A percentile compares a stretch with the other conserved stretches of the same genome.
Evolutionary conservation across 208 protist genomes (phyloP).

Genomic region (Crithidia fasciculata): DNA sequence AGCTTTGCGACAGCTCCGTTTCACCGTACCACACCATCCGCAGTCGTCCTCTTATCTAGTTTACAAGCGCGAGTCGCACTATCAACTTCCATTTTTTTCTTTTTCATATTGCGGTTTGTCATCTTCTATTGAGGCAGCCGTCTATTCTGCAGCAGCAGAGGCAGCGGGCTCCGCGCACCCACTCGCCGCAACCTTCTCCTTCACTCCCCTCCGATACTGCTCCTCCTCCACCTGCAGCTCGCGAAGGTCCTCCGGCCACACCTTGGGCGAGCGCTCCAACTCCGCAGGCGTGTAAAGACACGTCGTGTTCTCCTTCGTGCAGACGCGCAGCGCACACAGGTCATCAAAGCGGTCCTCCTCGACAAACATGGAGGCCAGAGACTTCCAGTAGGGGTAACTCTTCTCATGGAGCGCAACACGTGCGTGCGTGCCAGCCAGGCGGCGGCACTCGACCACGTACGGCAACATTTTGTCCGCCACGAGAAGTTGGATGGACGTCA

Average conservation of each 20-base stretch:
- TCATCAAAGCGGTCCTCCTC: conserved; percentile 62
- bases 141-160: not conserved
- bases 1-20: too few species aligned
- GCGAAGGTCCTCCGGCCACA: conserved; percentile 58
- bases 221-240: conserved; percentile 52
- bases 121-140: too few species aligned
- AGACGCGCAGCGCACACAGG: conserved; percentile 45
- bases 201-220: not conserved
- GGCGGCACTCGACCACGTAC: conserved; percentile 45
- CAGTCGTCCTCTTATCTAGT: too few species aligned
- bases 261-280: conserved; percentile 37
- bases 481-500: conserved; percentile 61
- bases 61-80: too few species aligned
- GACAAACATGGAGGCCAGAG: conserved; percentile 39
- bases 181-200: not conserved
- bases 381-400: conserved; percentile 68
- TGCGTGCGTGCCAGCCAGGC: conserved; percentile 28
- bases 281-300: conserved; percentile 28
- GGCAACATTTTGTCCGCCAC: conserved; percentile 59
- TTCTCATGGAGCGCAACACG: not conserved
- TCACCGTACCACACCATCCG: too few species aligned
- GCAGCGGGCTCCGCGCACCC: not conserved
- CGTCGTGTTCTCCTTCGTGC: conserved; percentile 16
- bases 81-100: too few species aligned
- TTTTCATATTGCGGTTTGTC: too few species aligned